Evolutionary conservation across 768 basidiomycete species (phyloP), one percentile per base, ranked within the genome.

Genomic region (Gloeophyllum trabeum): DNA sequence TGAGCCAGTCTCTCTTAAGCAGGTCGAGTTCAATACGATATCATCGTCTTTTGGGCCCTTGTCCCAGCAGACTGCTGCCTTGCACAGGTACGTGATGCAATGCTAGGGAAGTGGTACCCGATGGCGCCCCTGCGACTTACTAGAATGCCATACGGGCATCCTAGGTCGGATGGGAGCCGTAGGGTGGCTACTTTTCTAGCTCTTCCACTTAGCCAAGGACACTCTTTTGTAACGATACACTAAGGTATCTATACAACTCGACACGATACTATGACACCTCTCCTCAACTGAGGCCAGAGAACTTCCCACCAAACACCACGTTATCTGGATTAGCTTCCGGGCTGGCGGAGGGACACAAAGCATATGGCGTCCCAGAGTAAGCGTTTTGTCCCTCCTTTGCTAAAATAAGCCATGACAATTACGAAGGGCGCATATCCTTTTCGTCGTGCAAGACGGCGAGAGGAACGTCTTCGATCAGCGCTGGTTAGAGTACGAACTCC

Each of bases 21-120:
- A 99, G 61, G 94, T 98, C 32, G 94, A 99, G 58, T 96, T 97
- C 64, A 99, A 99, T 56, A 96, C 94, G 6, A 93, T 97, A 48
- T 89, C 92, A 2, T 76, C 81, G 0, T 92, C 91, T 1, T 94
- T 97, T 57, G 94, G 91, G 0, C 54, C 79, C 1, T 66, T 97
- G 12, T 86, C 86, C 0, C 67, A 85, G 47, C 69, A 66, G 26
- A 65, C 70, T 6, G 69, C 82, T 3, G 73, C 76, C 19, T 58
- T 97, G 55, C 94, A 98, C 61, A 70, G 79, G 89, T 91, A 50
- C 39, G 64, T 42, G 12, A n/a, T n/a, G n/a, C n/a, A n/a, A n/a
- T n/a, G n/a, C n/a, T n/a, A n/a, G n/a, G n/a, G n/a, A n/a, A n/a
- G n/a, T n/a, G n/a, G n/a, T n/a, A n/a, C n/a, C n/a, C n/a, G n/a